These are phyloP conservation scores for Dujonia santamariae DNA, from an alignment of 1,139 yeast genomes.

Conservation along the genomic window DNA sequence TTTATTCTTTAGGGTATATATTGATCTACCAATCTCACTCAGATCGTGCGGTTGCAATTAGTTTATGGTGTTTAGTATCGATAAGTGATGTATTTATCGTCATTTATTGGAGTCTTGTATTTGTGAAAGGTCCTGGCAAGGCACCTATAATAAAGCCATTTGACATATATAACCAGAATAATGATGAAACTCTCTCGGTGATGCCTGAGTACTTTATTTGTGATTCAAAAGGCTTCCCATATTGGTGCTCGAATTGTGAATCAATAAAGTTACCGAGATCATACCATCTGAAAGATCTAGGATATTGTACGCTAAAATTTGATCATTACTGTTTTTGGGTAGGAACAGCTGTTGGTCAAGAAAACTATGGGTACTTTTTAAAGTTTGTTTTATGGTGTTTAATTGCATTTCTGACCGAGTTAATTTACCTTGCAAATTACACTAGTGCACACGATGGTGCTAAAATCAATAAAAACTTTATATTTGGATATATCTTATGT, in stretches of 20 bases:
- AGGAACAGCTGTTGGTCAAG: conserved; percentile 55
- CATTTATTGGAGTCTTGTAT: conserved; percentile 31
- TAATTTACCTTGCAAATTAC: conserved; percentile 24
- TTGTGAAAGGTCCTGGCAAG: conserved; percentile 34
- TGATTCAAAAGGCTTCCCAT: conserved; percentile 59
- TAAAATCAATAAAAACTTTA: conserved; percentile 43
- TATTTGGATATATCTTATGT: conserved; percentile 37
- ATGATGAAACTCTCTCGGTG: conserved; percentile 10
- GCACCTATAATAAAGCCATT: conserved; percentile 23
- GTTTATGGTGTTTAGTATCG: conserved; percentile 33
- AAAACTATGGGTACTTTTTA: conserved; percentile 52
- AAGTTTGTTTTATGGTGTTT: conserved; percentile 41
- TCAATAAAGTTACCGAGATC: conserved; percentile 53
- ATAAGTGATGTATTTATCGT: conserved; percentile 22
- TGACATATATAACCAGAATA: conserved; percentile 20
- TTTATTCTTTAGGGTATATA: conserved; percentile 35
- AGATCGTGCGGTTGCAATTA: conserved; percentile 30
- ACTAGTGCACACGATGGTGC: conserved; percentile 17
- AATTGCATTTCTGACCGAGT: conserved; percentile 25
- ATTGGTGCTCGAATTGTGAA: conserved; percentile 54
- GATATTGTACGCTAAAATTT: conserved; percentile 50
- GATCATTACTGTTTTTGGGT: conserved; percentile 71
- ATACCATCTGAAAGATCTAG: conserved; percentile 50
- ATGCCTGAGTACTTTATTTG: conserved; percentile 55
- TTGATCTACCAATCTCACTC: conserved; percentile 29